Conservation (phyloP, 129 eudicot genomes). For the Chrysanthemum lavandulifolium region DNA sequence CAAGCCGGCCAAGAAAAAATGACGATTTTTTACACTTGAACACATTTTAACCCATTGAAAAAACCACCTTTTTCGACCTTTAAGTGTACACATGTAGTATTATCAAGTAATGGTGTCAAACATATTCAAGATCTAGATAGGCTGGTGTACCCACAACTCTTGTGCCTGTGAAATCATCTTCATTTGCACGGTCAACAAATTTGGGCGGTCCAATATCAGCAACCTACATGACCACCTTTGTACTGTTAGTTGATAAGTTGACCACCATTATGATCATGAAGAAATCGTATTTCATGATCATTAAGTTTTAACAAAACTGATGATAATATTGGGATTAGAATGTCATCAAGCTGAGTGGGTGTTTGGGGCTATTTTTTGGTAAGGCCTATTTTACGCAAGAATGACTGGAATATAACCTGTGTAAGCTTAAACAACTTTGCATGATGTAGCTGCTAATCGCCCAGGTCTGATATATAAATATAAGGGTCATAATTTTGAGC, state of each 20-base stretch:
- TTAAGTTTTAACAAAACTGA: background rate
- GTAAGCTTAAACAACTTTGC: too few species aligned
- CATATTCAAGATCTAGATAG: slow-evolving; percentile 44
- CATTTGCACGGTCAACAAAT: slow-evolving; percentile 36
- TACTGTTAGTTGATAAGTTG: slow-evolving; percentile 13
- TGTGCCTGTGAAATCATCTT: slow-evolving; percentile 33
- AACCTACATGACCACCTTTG: slow-evolving; percentile 24
- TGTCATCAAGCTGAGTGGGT: too few species aligned
- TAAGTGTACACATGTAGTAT: background rate
- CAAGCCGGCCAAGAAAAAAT: too few species aligned
- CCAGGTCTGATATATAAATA: too few species aligned
- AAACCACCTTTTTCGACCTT: background rate
- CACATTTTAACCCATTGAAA: background rate
- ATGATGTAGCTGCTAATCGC: too few species aligned
- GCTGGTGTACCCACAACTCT: slow-evolving; percentile 47
- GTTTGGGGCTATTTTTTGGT: too few species aligned
- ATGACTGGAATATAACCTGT: too few species aligned
- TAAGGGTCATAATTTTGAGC: too few species aligned
- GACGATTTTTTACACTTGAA: too few species aligned
- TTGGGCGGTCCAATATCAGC: slow-evolving; percentile 43
- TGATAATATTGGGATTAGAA: too few species aligned
- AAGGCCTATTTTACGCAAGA: too few species aligned
- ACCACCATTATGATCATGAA: slow-evolving; percentile 9
- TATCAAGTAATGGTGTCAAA: background rate
- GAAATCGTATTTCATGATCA: background rate